These are phyloP conservation scores for Emergomyces pasteurianus DNA, from an alignment of 2,329 filamentous ascomycete species.

Conservation along the genomic window DNA sequence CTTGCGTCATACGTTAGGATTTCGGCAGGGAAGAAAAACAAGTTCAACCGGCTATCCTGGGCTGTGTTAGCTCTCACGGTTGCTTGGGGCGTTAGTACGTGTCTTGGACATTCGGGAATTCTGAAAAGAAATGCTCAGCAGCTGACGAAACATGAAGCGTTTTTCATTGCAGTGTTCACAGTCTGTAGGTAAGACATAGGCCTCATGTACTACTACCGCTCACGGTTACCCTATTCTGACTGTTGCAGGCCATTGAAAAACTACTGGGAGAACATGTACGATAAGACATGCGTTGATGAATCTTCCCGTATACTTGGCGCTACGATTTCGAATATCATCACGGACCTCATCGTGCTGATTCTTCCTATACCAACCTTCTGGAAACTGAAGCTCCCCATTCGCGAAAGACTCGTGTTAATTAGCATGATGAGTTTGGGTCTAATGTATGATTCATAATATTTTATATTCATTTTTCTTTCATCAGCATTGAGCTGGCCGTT, in stretches of 20 bases:
- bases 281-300: conserved; percentile 7
- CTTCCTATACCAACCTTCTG: conserved; percentile 12
- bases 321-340: conserved; percentile 9
- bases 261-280: conserved; percentile 5
- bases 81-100: conserved; percentile 10
- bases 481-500: not conserved
- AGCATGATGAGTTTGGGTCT: conserved; percentile 12
- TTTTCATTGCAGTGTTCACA: conserved; percentile 7
- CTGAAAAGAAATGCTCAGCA: not conserved
- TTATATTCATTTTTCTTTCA: not conserved
- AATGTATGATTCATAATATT: conserved; percentile 6
- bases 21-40: conserved; percentile 1
- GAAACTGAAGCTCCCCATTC: conserved; percentile 8
- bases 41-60: conserved; percentile 6
- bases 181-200: conserved; percentile 8
- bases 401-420: conserved; percentile 8
- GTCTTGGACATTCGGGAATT: not conserved
- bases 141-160: conserved; percentile 6
- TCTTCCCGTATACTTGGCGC: conserved; percentile 3
- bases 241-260: conserved; percentile 5
- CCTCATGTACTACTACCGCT: not conserved
- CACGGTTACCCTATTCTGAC: not conserved
- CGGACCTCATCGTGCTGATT: conserved; percentile 10
- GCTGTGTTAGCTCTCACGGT: conserved; percentile 5
- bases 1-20: conserved; percentile 11